Conservation (phyloP, 129 eudicot species). For the Oenanthe sinensis region DNA sequence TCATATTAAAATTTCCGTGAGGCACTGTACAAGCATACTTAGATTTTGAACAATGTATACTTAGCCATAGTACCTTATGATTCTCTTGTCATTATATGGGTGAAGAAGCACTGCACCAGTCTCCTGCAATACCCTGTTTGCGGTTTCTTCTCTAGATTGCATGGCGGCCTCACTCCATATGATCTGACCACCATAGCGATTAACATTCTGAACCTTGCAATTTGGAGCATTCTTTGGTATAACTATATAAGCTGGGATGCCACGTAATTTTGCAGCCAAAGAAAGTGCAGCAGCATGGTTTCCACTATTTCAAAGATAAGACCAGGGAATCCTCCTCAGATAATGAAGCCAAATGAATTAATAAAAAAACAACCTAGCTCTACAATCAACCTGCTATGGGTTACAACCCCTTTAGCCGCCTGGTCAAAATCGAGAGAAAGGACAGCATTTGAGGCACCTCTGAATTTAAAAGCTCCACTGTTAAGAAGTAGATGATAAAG, state of each 20-base stretch:
- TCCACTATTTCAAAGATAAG: slow-evolving; percentile 45
- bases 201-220: slow-evolving; percentile 90
- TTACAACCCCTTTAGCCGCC: slow-evolving; percentile 91
- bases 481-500: slow-evolving; percentile 20
- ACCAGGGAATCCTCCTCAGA: slow-evolving; percentile 10
- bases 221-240: slow-evolving; percentile 86
- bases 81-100: slow-evolving; percentile 62
- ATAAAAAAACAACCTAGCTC: not conserved
- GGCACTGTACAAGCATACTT: not conserved
- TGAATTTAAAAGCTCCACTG: slow-evolving; percentile 93
- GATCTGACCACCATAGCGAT: slow-evolving; percentile 88
- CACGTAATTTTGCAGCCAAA: slow-evolving; percentile 85
- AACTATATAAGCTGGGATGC: slow-evolving; percentile 85
- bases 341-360: not conserved
- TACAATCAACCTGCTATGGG: slow-evolving; percentile 82
- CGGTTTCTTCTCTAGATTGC: slow-evolving; percentile 74
- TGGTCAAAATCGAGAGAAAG: slow-evolving; percentile 65
- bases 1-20: not conserved
- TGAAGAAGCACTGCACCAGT: slow-evolving; percentile 90
- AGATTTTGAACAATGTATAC: not conserved
- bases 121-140: slow-evolving; percentile 60
- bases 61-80: not conserved
- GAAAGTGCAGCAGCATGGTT: slow-evolving; percentile 98
- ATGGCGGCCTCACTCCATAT: slow-evolving; percentile 78
- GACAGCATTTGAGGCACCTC: slow-evolving; percentile 94